These are phyloP conservation scores for Chaetoceros tenuissimus DNA, from an alignment of 108 stramenopile genomes.

Conservation along the genomic window DNA sequence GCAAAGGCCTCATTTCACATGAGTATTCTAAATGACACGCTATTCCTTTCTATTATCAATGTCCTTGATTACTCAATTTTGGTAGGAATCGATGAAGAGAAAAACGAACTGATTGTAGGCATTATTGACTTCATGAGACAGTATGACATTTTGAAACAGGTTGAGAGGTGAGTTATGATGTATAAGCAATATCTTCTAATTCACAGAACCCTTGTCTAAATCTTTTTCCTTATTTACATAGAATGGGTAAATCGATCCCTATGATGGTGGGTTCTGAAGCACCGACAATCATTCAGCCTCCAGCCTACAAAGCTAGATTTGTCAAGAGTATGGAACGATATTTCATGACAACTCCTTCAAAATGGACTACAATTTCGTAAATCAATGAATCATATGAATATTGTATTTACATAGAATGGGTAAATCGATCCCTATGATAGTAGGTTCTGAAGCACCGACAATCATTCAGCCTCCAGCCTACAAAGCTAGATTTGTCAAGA, in stretches of 20 bases:
- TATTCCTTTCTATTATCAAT: conserved; percentile 93
- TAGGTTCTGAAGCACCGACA: conserved; percentile 94
- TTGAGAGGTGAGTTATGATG: too few relatives aligned
- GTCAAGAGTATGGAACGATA: conserved; percentile 94
- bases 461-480: conserved; percentile 95
- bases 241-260: conserved; percentile 89
- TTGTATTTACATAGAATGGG: too few relatives aligned
- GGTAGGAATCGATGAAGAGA: conserved; percentile 91
- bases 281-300: conserved; percentile 97
- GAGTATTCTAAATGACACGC: conserved; percentile 82
- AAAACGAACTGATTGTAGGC: conserved; percentile 90
- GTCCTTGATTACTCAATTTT: conserved; percentile 96
- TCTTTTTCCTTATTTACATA: too few relatives aligned
- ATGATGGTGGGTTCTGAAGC: conserved; percentile 96
- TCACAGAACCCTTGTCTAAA: too few relatives aligned
- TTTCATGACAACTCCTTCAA: conserved; percentile 95
- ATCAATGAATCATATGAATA: too few relatives aligned
- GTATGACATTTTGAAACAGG: conserved; percentile 97
- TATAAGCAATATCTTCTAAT: too few relatives aligned
- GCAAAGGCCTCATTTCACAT: conserved; percentile 91
- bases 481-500: conserved; percentile 89
- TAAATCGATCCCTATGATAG: conserved; percentile 93
- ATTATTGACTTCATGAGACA: conserved; percentile 98
- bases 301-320: conserved; percentile 91
- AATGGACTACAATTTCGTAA: conserved; percentile 82